Evolutionary conservation across 2,329 filamentous ascomycete species (phyloP).

Genomic region (Clarireedia hainanense): DNA sequence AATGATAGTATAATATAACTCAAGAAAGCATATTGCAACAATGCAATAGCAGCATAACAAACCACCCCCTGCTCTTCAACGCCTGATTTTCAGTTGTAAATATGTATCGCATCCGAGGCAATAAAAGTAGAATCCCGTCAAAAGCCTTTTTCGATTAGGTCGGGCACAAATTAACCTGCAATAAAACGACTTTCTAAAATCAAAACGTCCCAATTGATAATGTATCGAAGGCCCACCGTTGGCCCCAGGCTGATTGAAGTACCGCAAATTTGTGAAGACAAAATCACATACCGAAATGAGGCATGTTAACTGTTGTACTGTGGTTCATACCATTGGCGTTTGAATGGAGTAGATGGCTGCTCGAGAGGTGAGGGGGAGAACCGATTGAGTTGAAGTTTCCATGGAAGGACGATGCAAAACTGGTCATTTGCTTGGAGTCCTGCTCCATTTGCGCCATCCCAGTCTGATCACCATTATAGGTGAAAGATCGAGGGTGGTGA

Average conservation of each 20-base stretch:
- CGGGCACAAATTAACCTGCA: not conserved
- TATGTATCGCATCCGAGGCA: conserved; percentile 1
- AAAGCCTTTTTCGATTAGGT: not conserved
- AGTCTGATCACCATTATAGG: conserved; percentile 9
- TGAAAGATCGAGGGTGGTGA: conserved; percentile 18
- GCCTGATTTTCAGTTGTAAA: not conserved
- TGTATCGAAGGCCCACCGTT: not conserved
- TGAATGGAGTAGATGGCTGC: conserved; percentile 5
- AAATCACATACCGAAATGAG: conserved; percentile 14
- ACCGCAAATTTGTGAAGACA: not conserved
- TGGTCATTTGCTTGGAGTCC: conserved; percentile 1
- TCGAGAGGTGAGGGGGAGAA: not conserved
- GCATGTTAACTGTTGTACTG: conserved; percentile 5
- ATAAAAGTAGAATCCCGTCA: conserved; percentile 2
- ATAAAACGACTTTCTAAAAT: conserved; percentile 4
- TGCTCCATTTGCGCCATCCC: not conserved
- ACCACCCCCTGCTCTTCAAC: conserved; percentile 1
- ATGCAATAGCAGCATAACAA: conserved; percentile 7
- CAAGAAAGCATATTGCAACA: conserved; percentile 15
- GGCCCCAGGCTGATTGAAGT: not conserved
- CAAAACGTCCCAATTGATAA: not conserved
- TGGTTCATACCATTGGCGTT: not conserved
- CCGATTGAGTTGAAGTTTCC: conserved; percentile 16
- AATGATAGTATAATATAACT: conserved; percentile 17
- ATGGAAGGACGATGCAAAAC: conserved; percentile 10